A percentile compares a stretch with the other conserved stretches of the same genome.
phyloP scores from a whole-genome alignment of 371 early-diverging fungal species.

The Saksenaea oblongispora region DNA sequence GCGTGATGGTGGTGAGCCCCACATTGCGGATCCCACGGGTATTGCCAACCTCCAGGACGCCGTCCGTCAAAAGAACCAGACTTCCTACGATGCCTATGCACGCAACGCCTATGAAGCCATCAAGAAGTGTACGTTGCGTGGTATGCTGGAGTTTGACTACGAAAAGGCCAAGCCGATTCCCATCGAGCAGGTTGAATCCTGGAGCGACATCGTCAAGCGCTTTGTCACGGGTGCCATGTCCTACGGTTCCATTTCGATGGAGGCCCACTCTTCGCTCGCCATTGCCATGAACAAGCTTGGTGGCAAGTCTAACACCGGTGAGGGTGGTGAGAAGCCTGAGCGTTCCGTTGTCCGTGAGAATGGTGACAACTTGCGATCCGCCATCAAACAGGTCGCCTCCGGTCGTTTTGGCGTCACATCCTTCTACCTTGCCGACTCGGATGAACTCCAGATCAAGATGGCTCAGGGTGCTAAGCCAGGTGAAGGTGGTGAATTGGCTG shows the following conservation, averaged over 20 bases:
- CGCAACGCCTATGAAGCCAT: conserved; percentile 79
- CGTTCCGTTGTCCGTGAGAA: conserved; percentile 70
- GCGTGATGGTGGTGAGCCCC: conserved; percentile 91
- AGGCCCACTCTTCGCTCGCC: conserved; percentile 92
- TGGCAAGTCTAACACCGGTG: conserved; percentile 97
- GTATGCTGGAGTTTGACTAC: conserved; percentile 89
- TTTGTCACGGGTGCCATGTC: conserved; percentile 99
- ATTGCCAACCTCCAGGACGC: conserved; percentile 95
- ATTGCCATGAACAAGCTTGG: conserved; percentile 95
- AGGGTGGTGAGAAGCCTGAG: conserved; percentile 95
- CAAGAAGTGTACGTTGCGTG: conserved; percentile 92
- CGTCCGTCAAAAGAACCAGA: conserved; percentile 87
- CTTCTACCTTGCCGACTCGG: conserved; percentile 90
- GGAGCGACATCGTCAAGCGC: conserved; percentile 93
- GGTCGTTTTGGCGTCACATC: conserved; percentile 97
- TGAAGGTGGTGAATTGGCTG: conserved; percentile 84
- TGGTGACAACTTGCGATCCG: conserved; percentile 84
- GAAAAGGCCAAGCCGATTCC: conserved; percentile 76
- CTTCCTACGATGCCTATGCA: conserved; percentile 85
- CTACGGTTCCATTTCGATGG: conserved; percentile 95
- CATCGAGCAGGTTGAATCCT: conserved; percentile 94
- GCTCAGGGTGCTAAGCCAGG: conserved; percentile 99
- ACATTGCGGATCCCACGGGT: conserved; percentile 88
- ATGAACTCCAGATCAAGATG: conserved; percentile 98
- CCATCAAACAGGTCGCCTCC: conserved; percentile 98